Percentiles rank a stretch among this genome's conserved stretches.
Conservation (phyloP, 352 stramenopile species). For the Globisporangium middletonii region DNA sequence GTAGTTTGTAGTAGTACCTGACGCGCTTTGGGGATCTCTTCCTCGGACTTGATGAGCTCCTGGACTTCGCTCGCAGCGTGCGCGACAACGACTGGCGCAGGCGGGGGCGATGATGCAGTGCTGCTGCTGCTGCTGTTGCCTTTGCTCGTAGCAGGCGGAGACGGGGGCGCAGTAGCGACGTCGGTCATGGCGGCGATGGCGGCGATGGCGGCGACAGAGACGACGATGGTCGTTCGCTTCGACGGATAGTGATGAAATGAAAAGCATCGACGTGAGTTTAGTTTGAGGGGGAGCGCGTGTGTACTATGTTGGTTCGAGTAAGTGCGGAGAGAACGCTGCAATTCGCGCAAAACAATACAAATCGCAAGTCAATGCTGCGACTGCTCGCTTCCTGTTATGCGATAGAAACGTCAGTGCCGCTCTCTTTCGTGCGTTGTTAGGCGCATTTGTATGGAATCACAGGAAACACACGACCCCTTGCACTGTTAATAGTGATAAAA, state of each 20-base stretch:
- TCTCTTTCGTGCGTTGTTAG: too few species aligned
- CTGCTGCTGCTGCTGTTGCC: neutral
- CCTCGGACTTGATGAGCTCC: constrained; percentile 16
- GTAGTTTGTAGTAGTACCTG: constrained; percentile 5
- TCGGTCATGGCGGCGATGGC: neutral
- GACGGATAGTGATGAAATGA: constrained; percentile 42
- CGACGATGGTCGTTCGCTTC: constrained; percentile 25
- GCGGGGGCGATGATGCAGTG: neutral
- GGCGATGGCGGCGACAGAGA: constrained; percentile 16
- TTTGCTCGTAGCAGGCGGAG: neutral
- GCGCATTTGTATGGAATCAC: too few species aligned
- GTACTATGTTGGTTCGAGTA: neutral
- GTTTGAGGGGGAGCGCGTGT: constrained; percentile 24
- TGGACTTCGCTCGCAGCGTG: constrained; percentile 8
- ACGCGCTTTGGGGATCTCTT: constrained; percentile 17
- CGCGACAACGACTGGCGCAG: neutral
- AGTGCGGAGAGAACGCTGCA: neutral
- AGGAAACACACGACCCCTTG: too few species aligned
- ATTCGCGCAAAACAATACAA: too few species aligned
- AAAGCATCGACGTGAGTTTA: neutral
- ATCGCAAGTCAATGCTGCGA: too few species aligned
- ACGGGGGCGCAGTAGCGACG: neutral
- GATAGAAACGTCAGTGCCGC: too few species aligned
- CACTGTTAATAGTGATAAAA: too few species aligned
- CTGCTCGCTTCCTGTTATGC: too few species aligned